These are phyloP conservation scores for Castanea sativa DNA, from an alignment of 306 rosid species.

Conservation along the genomic window DNA sequence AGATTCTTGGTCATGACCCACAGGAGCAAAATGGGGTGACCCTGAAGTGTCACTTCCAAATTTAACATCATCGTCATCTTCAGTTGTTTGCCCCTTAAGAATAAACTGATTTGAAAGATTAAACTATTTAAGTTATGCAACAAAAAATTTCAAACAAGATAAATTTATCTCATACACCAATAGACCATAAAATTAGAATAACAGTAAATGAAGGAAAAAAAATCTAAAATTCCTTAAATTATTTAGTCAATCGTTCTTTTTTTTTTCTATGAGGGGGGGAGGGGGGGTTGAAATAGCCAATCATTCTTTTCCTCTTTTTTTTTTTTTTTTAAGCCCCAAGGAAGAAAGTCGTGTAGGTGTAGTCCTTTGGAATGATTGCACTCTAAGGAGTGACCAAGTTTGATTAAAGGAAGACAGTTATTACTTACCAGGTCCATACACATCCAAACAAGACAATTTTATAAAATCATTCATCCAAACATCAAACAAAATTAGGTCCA, in stretches of 20 bases:
- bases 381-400: not conserved
- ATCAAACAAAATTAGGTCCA: conserved; percentile 18
- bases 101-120: conserved; percentile 42
- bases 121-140: conserved; percentile 1
- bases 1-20: conserved; percentile 49
- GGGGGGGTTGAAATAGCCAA: too few species aligned
- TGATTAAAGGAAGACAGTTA: not conserved
- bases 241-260: not conserved
- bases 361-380: not conserved
- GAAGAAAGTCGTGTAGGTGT: not conserved
- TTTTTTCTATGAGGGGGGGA: not conserved
- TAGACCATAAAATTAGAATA: conserved; percentile 8
- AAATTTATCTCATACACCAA: conserved; percentile 14
- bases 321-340: not conserved
- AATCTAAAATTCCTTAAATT: not conserved
- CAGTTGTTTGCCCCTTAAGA: conserved; percentile 31
- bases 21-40: conserved; percentile 43
- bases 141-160: conserved; percentile 12
- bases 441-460: not conserved
- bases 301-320: too few species aligned
- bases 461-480: not conserved
- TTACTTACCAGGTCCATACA: not conserved
- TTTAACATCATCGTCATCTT: conserved; percentile 39
- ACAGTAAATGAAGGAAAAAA: conserved; percentile 6
- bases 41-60: conserved; percentile 50